These are phyloP conservation scores for Coemansia sp. DNA, from an alignment of 192 early-diverging fungal genomes.

Conservation along the genomic window DNA sequence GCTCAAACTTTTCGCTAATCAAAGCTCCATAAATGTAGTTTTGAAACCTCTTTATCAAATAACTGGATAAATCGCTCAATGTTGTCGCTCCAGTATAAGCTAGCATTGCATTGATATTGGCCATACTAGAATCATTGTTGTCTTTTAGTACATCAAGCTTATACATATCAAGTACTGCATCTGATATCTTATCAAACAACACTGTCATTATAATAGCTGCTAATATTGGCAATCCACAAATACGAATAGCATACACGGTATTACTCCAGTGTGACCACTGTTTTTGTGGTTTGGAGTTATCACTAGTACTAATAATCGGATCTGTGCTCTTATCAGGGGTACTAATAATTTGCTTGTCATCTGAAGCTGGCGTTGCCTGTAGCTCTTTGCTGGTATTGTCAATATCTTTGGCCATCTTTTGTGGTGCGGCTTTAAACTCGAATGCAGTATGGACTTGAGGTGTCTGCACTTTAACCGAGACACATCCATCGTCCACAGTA, in stretches of 20 bases:
- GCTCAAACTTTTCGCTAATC: not conserved
- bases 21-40: not conserved
- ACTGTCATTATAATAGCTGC: not conserved
- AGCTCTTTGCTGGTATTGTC: not conserved
- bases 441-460: conserved; percentile 3
- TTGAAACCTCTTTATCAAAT: not conserved
- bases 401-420: conserved; percentile 4
- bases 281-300: not conserved
- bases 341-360: not conserved
- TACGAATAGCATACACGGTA: conserved; percentile 41
- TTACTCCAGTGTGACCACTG: conserved; percentile 52
- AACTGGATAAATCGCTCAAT: not conserved
- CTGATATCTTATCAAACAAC: not conserved
- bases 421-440: conserved; percentile 21
- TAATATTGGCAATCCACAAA: not conserved
- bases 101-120: not conserved
- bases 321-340: not conserved
- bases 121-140: not conserved
- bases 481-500: conserved; percentile 15
- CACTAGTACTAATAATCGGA: not conserved
- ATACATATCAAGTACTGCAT: not conserved
- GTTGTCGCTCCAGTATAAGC: not conserved
- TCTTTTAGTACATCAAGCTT: not conserved
- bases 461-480: conserved; percentile 50
- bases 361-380: not conserved